A percentile compares a stretch with the other conserved stretches of the same genome.
Evolutionary conservation across 371 early-diverging fungal species (phyloP).

Genomic region (Mortierella sp.): DNA sequence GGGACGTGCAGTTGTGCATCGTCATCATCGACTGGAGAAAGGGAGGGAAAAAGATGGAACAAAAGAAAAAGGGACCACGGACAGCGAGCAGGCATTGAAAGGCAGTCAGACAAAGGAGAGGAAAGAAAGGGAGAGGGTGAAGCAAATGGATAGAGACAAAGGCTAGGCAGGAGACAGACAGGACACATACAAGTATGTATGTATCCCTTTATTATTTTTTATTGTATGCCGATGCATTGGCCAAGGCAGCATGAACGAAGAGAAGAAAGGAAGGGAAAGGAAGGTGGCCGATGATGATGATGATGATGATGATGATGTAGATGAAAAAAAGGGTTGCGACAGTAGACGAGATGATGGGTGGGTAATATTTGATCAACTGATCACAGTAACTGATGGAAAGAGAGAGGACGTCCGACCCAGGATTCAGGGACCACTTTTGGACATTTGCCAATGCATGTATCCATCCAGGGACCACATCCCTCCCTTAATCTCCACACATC

Average conservation of each 20-base stretch:
- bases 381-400: background rate
- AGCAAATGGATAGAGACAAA: background rate
- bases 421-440: background rate
- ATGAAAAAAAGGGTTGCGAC: background rate
- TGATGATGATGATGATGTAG: too few species aligned
- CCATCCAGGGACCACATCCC: background rate
- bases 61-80: too few species aligned
- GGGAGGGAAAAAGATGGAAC: background rate
- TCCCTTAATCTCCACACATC: background rate
- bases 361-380: background rate
- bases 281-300: too few species aligned
- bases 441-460: background rate
- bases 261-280: background rate
- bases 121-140: too few species aligned
- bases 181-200: background rate
- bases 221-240: background rate
- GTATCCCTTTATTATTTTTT: background rate
- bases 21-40: background rate
- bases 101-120: too few species aligned
- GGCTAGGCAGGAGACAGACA: background rate
- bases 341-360: background rate
- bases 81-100: too few species aligned
- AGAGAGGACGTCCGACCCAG: background rate
- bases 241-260: background rate
- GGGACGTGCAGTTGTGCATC: background rate